A percentile compares a stretch with the other conserved stretches of the same genome.
These are phyloP conservation scores for Penicillium turbatum DNA, from an alignment of 495 filamentous ascomycete genomes.

Conservation along the genomic window DNA sequence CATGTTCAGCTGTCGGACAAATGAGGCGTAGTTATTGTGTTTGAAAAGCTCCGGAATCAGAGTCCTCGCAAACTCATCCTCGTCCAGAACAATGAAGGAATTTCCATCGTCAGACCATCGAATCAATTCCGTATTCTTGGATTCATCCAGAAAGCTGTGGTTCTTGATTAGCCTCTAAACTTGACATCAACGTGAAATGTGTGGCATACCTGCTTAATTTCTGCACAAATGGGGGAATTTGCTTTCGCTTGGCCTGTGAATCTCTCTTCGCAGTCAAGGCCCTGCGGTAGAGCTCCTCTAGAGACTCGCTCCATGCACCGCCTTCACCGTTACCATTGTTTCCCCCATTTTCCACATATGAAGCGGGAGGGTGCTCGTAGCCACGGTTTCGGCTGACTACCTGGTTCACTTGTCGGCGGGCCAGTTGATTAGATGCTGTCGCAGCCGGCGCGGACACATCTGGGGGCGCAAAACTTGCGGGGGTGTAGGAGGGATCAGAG, in stretches of 20 bases:
- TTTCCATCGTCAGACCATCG: slow-evolving; percentile 96
- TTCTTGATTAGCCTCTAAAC: slow-evolving; percentile 19
- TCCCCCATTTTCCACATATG: slow-evolving; percentile 45
- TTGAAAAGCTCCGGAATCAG: slow-evolving; percentile 98
- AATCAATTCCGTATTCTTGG: slow-evolving; percentile 88
- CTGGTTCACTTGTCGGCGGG: slow-evolving; percentile 50
- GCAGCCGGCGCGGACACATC: slow-evolving; percentile 42
- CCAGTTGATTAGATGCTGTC: slow-evolving; percentile 58
- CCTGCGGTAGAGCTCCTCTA: slow-evolving; percentile 71
- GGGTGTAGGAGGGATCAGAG: slow-evolving; percentile 40
- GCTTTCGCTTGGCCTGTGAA: slow-evolving; percentile 78
- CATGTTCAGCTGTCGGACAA: slow-evolving; percentile 98
- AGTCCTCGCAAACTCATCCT: slow-evolving; percentile 98
- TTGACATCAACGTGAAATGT: background rate
- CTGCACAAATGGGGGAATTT: slow-evolving; percentile 97
- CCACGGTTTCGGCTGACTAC: slow-evolving; percentile 48
- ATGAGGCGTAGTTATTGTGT: slow-evolving; percentile 98
- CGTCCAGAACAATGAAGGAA: slow-evolving; percentile 94
- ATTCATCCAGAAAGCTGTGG: slow-evolving; percentile 83
- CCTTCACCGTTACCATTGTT: slow-evolving; percentile 33
- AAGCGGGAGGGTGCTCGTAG: slow-evolving; percentile 44
- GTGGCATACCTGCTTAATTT: slow-evolving; percentile 84
- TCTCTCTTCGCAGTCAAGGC: slow-evolving; percentile 76
- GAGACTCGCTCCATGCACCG: slow-evolving; percentile 59
- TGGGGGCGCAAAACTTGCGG: slow-evolving; percentile 31